Evolutionary conservation across 2,329 filamentous ascomycete species (phyloP), one percentile per base, ranked within the genome.

Genomic region (Endocalyx cinctus): DNA sequence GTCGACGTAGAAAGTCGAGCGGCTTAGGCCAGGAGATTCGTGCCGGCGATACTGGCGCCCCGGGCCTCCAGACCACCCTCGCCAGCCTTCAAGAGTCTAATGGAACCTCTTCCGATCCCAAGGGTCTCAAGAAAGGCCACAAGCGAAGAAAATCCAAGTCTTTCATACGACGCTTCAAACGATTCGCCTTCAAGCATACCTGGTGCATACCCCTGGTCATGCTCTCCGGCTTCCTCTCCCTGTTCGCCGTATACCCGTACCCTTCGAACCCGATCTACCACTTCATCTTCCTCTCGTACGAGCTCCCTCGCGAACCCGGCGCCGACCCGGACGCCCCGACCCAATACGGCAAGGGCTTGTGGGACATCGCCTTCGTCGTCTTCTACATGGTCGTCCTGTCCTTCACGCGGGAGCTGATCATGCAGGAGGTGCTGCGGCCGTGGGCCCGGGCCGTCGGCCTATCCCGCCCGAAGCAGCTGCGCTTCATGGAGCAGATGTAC

Each of bases 401-500:
- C 41, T 96, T 97, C 59, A 94, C 87, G 10, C 86, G 89, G 55
- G 89, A 97, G 60, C 95, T 95, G 61, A 74, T 94, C 64, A 96
- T 95, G 89, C 89, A 95, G 64, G 82, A 87, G 51, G 52, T 94
- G 31, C 77, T 96, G 38, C 79, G 82, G 10, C 89, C 88, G 0
- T 68, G 89, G 41, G 87, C 87, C 5, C 70, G 77, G 27, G 71
- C 67, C 46, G 79, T 70, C 34, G 84, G 86, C 12, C 79, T 96
- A 53, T 78, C 75, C 42, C 76, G 81, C 36, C 79, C 73, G 43
- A 96, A 95, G 67, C 87, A 92, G 54, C 76, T 82, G 12, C 82
- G 89, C 20, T 96, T 95, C 71, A 92, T 95, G 86, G 89, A 97
- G 62, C 89, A 97, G 64, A 79, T 84, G 54, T 97, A 97, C 64